Evolutionary conservation across 176 grass and related monocot genomes (phyloP), one percentile per base, ranked within the genome.

Genomic region (Thalia dealbata): DNA sequence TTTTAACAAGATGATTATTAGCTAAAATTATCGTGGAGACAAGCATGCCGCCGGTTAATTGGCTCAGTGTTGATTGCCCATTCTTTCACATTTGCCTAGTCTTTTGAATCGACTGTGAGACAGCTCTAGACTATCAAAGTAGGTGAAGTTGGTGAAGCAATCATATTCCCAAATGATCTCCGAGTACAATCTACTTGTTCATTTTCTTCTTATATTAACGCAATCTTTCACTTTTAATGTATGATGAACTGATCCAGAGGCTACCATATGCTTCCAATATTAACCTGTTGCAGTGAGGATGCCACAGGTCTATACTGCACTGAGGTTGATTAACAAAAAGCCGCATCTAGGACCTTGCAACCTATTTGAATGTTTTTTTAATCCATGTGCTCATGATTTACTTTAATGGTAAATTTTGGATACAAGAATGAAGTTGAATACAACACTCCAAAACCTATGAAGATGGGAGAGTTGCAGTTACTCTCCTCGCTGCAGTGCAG

Each of bases 1-100:
- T 73, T 75, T 97, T 22, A 78, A 82, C 43, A 97, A 90, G 85
- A 97, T 97, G 93, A 92, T 97, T 62, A 91, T 91, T 50, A 75
- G 73, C 41, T 75, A 22, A 75, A 19, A 10, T 23, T 22, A 21
- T 1, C 32, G 11, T 23, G 7, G 7, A 28, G 10, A 63, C 25
- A 28, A 63, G 61, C 26, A 26, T 63, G 24, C 25, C 3, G 11
- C 5, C 14, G 23, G 3, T 63, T n/a, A 63, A 10, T 63, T 28
- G 61, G 61, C 61, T 63, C 25, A 15, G 58, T 10, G 60, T 63
- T n/a, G 11, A 3, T n/a, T 14, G 61, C 13, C 29, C 25, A 63
- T 28, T 21, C 12, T 63, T 63, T 63, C 61, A 15, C 3, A 63
- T 63, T 63, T 14, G 61, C 25, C 23, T 63, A 28, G 23, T 28